Evolutionary conservation across 2,329 filamentous ascomycete genomes (phyloP), one percentile per base, ranked within the genome.

Genomic region (Hymenoscyphus salicellus): DNA sequence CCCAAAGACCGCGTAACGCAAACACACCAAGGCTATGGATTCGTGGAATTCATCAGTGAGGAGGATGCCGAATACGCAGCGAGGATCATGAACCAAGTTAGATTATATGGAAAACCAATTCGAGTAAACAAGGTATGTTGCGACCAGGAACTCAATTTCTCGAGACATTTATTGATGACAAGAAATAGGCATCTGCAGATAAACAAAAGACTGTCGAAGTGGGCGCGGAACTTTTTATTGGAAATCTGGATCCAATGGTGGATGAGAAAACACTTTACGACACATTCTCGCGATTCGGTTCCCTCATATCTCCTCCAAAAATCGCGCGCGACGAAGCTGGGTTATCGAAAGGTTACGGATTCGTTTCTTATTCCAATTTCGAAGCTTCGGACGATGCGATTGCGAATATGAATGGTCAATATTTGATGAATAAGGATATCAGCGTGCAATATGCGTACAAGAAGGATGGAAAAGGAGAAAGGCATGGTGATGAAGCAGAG

Each of bases 381-480:
- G 95, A 98, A 75, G 90, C 92, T 71, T 95, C 92, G 11, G 95
- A 99, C 74, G 89, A 92, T 67, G 93, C 95, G 52, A 92, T 96
- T 68, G 85, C 88, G 70, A 95, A 94, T 76, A 93, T 99, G 90
- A 91, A 97, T 76, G 92, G 92, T 60, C 93, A 98, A 80, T 98
- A 95, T 78, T 86, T 99, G 66, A 93, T 96, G 83, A 97, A 95
- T 82, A 97, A 97, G 80, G 91, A 97, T 78, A 90, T 98, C 72
- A 91, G 90, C 2, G 95, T 99, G 55, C 94, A 98, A 78, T 99
- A 98, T 78, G 95, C 95, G 46, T 98, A 97, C 85, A 99, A 99
- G 84, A 98, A 98, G 79, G 95, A 99, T 74, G 95, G 95, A 71
- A 97, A 97, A 80, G 94, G 94, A 72, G 94, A 98, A 80, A 84